Conservation (phyloP, 2,329 filamentous ascomycete genomes). For the Paraphaeosphaeria minitans region DNA sequence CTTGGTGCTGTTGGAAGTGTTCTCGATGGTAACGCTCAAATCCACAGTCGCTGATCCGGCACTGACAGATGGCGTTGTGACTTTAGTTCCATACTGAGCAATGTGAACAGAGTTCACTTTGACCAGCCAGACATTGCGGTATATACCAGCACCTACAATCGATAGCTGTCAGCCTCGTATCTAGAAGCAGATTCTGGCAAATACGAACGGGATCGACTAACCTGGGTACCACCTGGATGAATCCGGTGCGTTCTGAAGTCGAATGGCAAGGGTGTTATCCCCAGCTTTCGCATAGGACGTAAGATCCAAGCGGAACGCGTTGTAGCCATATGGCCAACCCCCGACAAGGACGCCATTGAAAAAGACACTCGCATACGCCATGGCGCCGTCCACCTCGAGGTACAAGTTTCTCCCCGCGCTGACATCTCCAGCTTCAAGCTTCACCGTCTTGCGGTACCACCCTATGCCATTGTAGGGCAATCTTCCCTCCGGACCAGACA, state of each 20-base stretch:
- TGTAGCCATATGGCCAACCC: constrained; percentile 60
- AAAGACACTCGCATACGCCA: constrained; percentile 60
- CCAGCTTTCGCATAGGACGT: constrained; percentile 49
- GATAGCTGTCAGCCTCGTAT: background rate
- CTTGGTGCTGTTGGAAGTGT: constrained; percentile 43
- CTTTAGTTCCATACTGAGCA: constrained; percentile 56
- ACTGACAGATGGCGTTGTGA: constrained; percentile 56
- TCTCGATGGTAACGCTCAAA: constrained; percentile 55
- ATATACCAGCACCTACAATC: constrained; percentile 53
- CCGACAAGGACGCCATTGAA: constrained; percentile 57
- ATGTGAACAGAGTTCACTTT: constrained; percentile 54
- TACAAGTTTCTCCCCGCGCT: constrained; percentile 50
- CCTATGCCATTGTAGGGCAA: constrained; percentile 60
- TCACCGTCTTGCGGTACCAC: constrained; percentile 57
- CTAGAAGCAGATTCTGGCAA: background rate
- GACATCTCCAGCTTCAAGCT: constrained; percentile 25
- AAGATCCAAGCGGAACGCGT: constrained; percentile 58
- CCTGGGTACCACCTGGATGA: constrained; percentile 61
- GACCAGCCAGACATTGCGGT: constrained; percentile 61
- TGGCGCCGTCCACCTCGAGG: constrained; percentile 58
- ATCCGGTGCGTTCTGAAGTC: constrained; percentile 56
- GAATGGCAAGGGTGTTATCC: constrained; percentile 56
- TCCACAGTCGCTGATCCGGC: constrained; percentile 52
- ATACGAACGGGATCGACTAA: background rate
- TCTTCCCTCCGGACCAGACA: constrained; percentile 51